Base-by-base conservation (phyloP, 1,284 basidiomycete genomes). In the Puccinia polysora region DNA sequence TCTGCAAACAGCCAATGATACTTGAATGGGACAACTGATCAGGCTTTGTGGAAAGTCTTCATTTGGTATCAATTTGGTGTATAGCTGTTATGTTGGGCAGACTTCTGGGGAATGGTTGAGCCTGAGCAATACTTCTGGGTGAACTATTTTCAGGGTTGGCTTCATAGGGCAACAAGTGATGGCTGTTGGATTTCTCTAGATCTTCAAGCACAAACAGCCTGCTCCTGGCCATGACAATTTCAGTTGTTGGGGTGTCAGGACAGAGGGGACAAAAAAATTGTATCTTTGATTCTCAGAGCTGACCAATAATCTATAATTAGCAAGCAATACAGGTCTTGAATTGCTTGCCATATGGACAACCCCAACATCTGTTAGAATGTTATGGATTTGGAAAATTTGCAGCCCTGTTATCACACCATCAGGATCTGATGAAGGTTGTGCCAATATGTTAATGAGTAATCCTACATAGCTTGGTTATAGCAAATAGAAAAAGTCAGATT, bases 321-420 rank as follows among this genome's bases (percentile, higher is more conserved):
- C 30, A 55, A 55, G 28, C 30, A 55, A 55, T 8, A 55, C 53
- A 34, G 36, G 53, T 18, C 10, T 55, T 32, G 53, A 55, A 55
- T 55, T 7, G 30, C 53, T 14, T 12, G 28, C 25, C 1, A 32
- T 1, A 34, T 55, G 28, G 20, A 7, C 2, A 18, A 55, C 12
- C 8, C 53, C 53, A 12, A 2, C 2, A 53, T 53, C 50, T 28
- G 50, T 53, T 30, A 53, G 36, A 15, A 55, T 55, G 1, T 32
- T 8, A n/a, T 6, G 53, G 25, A 55, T 55, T 34, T 32, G 25
- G 5, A 2, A 2, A 12, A 32, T 34, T 4, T 55, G 1, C 25
- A 1, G 18, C 2, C 4, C 28, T 15, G 25, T 55, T 55, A 55
- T 34, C 15, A 18, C 20, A 55, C 25, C 53, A 55, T 55, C 53